Base-by-base conservation (phyloP, 805 yeast genomes). In the Maudiozyma saulgeensis region DNA sequence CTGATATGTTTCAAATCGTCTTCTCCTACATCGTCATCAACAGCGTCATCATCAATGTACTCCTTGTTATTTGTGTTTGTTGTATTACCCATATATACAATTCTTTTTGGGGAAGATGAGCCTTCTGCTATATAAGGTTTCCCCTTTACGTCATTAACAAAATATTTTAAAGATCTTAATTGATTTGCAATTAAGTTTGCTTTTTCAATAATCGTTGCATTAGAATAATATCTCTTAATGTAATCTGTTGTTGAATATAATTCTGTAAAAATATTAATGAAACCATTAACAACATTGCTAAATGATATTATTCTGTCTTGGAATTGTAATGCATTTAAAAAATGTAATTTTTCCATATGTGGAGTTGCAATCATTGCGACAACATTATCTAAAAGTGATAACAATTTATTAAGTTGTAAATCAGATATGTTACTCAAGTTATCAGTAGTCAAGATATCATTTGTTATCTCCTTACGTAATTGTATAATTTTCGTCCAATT, bases 1-100 rank as follows among this genome's bases (percentile, higher is more conserved):
- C 82, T 87, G 48, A 87, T 79, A 47, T 85, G 71, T 60, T 84
- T 84, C 54, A 84, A 88, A 63, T 91, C 84, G 25, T 89, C 88
- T 67, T 87, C 96, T 53, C 81, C 89, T 50, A 61, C 47, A 25
- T 50, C 50, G n/a, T 62, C 62, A 41, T 56, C 59, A 12, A 58
- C 64, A 28, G 58, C 58, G 37, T 57, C 66, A 32, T 53, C 41
- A 19, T 51, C 56, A 7, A 15, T 16, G 15, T 35, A 35, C 18
- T 35, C 18, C 4, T 35, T 35, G 15, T 35, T 35, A 16, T 35
- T 35, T 1, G 19, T 11, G 16, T 15, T 35, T 15, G 38, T 35
- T 31, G 38, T 42, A 41, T 49, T 51, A n/a, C 44, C 41, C 18
- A 19, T 26, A 5, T 21, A 13, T 9, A 32, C 16, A 5, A 40